Evolutionary conservation across 768 basidiomycete genomes (phyloP).

Genomic region (Termitomyces sp.): DNA sequence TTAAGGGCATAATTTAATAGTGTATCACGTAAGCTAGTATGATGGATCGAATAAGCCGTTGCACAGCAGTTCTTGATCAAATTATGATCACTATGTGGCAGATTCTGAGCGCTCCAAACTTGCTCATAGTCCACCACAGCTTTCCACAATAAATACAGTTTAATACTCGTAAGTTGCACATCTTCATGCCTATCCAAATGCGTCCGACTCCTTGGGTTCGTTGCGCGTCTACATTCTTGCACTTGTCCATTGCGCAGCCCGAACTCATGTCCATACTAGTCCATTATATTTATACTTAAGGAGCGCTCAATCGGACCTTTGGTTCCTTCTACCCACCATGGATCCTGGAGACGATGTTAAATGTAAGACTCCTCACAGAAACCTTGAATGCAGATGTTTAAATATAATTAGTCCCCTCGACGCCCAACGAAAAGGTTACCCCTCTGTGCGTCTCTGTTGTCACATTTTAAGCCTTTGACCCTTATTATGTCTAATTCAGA

Average conservation of each 20-base stretch:
- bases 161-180: background rate
- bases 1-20: too few species aligned
- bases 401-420: slow-evolving; percentile 11
- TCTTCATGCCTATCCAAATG: background rate
- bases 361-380: slow-evolving; percentile 3
- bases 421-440: slow-evolving; percentile 11
- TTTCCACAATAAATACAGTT: background rate
- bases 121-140: background rate
- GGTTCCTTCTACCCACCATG: slow-evolving; percentile 3
- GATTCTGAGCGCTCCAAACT: background rate
- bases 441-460: slow-evolving; percentile 6
- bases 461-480: background rate
- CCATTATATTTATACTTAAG: background rate
- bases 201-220: background rate
- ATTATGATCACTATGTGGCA: background rate
- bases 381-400: background rate
- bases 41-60: background rate
- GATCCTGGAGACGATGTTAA: slow-evolving; percentile 5
- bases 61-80: background rate
- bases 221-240: background rate
- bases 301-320: background rate
- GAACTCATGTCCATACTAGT: background rate
- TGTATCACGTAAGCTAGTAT: too few species aligned
- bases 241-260: background rate
- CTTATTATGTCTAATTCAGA: background rate